Conservation (phyloP, 495 filamentous ascomycete genomes). For the Cercophora scortea region DNA sequence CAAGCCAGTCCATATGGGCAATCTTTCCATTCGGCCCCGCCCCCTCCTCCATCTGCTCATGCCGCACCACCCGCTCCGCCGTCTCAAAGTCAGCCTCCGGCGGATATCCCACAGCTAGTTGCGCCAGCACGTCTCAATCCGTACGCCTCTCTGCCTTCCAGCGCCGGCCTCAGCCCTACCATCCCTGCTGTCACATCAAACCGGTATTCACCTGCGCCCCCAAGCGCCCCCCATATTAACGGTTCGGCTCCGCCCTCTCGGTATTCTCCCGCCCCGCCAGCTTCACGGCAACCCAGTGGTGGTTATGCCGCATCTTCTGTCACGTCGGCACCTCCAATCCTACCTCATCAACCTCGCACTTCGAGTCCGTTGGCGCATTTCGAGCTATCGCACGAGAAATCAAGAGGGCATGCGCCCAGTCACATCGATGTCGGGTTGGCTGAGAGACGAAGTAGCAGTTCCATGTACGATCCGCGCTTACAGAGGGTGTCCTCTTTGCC, state of each 20-base stretch:
- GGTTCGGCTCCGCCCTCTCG: slow-evolving; percentile 32
- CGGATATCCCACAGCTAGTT: slow-evolving; percentile 32
- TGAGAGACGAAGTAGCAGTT: slow-evolving; percentile 37
- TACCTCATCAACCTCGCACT: slow-evolving; percentile 74
- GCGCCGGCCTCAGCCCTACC: slow-evolving; percentile 28
- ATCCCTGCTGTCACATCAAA: slow-evolving; percentile 31
- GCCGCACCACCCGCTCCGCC: slow-evolving; percentile 13
- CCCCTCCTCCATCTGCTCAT: slow-evolving; percentile 5
- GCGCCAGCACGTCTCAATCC: slow-evolving; percentile 56
- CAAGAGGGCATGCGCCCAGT: slow-evolving; percentile 20
- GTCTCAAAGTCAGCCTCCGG: slow-evolving; percentile 12
- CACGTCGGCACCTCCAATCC: slow-evolving; percentile 33
- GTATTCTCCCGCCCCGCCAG: slow-evolving; percentile 47
- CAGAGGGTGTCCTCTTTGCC: slow-evolving; percentile 42
- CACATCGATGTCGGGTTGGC: slow-evolving; percentile 26
- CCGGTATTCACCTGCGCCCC: slow-evolving; percentile 57
- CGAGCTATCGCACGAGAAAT: slow-evolving; percentile 37
- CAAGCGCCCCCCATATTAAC: slow-evolving; percentile 29
- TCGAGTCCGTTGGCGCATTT: slow-evolving; percentile 77
- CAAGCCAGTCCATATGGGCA: slow-evolving; percentile 28
- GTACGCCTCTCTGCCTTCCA: slow-evolving; percentile 44
- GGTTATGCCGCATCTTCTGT: slow-evolving; percentile 31
- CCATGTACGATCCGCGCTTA: slow-evolving; percentile 37
- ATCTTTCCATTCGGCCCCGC: slow-evolving; percentile 20
- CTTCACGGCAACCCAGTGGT: slow-evolving; percentile 25